phyloP scores from a whole-genome alignment of 805 yeast species.

The Blastobotrys robertii region DNA sequence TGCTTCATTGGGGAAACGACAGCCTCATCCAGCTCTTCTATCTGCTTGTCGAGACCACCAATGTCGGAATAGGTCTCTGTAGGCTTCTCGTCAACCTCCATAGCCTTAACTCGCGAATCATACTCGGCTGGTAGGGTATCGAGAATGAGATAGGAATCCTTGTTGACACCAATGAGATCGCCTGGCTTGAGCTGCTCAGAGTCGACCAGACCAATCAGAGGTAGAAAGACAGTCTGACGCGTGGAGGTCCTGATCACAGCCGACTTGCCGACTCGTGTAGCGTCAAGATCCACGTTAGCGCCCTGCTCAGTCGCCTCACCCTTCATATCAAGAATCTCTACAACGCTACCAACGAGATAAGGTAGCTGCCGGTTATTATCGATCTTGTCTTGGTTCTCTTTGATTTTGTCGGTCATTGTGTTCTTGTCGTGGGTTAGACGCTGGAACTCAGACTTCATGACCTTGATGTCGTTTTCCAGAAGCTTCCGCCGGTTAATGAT shows the following conservation, averaged over 20 bases:
- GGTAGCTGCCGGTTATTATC: conserved; percentile 94
- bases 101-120: conserved; percentile 94
- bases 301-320: conserved; percentile 76
- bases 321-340: conserved; percentile 84
- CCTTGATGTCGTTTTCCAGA: conserved; percentile 89
- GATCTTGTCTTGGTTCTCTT: conserved; percentile 92
- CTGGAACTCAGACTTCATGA: conserved; percentile 85
- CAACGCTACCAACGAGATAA: conserved; percentile 91
- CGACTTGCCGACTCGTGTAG: conserved; percentile 87
- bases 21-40: conserved; percentile 96
- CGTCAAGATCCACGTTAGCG: conserved; percentile 88
- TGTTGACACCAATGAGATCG: conserved; percentile 94
- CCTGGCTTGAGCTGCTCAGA: conserved; percentile 91
- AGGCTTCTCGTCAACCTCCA: conserved; percentile 99
- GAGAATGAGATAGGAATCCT: conserved; percentile 85
- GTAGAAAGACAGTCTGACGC: conserved; percentile 93
- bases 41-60: conserved; percentile 97
- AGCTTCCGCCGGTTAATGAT: conserved; percentile 76
- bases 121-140: conserved; percentile 96
- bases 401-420: conserved; percentile 85
- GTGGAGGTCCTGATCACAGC: conserved; percentile 98
- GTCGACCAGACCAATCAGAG: conserved; percentile 91
- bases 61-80: conserved; percentile 94
- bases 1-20: conserved; percentile 98
- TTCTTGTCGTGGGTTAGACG: conserved; percentile 86